phyloP scores from a whole-genome alignment of 441 rosid species.

The Jatropha podagrica region DNA sequence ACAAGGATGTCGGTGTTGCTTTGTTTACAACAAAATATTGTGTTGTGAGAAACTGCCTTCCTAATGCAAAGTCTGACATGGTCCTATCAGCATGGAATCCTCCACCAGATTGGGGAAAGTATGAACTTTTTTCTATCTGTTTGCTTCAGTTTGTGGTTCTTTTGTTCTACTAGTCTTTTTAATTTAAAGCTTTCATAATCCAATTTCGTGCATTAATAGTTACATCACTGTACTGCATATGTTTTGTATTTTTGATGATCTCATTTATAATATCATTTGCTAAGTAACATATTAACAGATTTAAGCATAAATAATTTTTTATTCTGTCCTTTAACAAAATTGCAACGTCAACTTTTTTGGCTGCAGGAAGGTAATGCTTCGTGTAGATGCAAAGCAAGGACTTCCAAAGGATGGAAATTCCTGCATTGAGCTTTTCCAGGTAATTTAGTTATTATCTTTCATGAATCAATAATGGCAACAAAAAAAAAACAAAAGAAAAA shows the following conservation, averaged over 20 bases:
- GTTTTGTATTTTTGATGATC: not conserved
- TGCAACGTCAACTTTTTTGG: constrained; percentile 16
- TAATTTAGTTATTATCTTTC: constrained; percentile 26
- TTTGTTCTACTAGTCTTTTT: not conserved
- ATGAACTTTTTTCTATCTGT: constrained; percentile 29
- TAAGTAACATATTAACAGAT: not conserved
- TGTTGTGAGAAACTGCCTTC: constrained; percentile 82
- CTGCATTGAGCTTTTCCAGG: constrained; percentile 90
- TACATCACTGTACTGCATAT: not conserved
- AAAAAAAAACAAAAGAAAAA: not conserved
- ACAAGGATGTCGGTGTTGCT: constrained; percentile 93
- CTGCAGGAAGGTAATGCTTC: constrained; percentile 91
- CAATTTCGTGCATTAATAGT: not conserved
- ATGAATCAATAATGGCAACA: not conserved
- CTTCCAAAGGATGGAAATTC: constrained; percentile 88
- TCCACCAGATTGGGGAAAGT: constrained; percentile 99
- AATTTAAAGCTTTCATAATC: not conserved
- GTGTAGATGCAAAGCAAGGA: constrained; percentile 96
- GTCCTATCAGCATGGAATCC: constrained; percentile 97
- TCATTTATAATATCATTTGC: not conserved
- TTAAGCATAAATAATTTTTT: too few relatives aligned
- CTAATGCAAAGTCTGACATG: constrained; percentile 83
- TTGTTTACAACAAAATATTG: constrained; percentile 79
- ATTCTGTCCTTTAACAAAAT: not conserved
- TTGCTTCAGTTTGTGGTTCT: constrained; percentile 15